Evolutionary conservation across 257 asterid genomes (phyloP).

Genomic region (Solanum peruvianum): DNA sequence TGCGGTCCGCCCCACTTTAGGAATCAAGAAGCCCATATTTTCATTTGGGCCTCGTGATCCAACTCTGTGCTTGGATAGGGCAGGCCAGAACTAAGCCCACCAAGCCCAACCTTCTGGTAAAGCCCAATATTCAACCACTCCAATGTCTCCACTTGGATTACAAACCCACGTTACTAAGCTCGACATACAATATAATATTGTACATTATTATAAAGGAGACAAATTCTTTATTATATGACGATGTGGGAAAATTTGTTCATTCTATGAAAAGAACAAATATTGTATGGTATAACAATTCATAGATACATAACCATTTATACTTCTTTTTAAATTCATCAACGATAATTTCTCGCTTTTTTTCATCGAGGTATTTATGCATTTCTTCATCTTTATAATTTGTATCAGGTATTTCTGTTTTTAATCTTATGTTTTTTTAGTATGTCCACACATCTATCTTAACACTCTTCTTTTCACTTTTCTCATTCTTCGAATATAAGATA

Average conservation of each 20-base stretch:
- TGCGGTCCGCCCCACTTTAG: background rate
- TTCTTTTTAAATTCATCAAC: no score
- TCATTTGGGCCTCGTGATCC: background rate
- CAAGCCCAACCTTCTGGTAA: background rate
- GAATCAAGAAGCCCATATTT: background rate
- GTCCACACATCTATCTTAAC: rapidly evolving
- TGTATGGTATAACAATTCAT: no score
- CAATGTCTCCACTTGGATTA: background rate
- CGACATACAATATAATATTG: rapidly evolving
- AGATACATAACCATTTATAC: no score
- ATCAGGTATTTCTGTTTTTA: background rate
- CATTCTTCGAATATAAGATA: no score
- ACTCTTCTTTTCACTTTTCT: background rate
- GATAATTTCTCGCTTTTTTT: no score
- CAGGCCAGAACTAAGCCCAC: background rate
- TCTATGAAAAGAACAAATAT: background rate
- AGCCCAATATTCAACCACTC: background rate
- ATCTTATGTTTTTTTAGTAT: background rate
- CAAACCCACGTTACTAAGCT: background rate
- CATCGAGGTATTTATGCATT: rapidly evolving
- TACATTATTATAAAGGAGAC: background rate
- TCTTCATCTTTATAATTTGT: no score
- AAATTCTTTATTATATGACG: background rate
- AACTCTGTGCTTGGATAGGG: background rate
- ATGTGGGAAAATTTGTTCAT: background rate